Evolutionary conservation across 2,329 filamentous ascomycete species (phyloP).

Genomic region (Epichloe aotearoae): DNA sequence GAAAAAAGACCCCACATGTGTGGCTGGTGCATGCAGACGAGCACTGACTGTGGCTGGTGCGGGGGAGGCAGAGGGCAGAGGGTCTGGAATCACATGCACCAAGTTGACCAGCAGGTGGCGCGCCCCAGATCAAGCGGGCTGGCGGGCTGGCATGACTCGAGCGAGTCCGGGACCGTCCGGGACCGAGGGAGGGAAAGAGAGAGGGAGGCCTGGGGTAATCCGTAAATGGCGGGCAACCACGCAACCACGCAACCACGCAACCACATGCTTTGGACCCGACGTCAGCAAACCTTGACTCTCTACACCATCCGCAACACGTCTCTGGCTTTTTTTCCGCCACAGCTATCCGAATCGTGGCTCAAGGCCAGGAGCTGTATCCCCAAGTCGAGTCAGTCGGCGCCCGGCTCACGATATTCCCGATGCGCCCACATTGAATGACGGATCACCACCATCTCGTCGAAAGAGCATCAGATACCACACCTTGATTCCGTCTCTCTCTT

Average conservation of each 20-base stretch:
- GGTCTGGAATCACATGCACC: not conserved
- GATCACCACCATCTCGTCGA: no score
- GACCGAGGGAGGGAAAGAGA: not conserved
- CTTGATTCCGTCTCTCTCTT: not conserved
- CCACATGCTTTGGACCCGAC: not conserved
- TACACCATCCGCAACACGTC: not conserved
- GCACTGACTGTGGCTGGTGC: not conserved
- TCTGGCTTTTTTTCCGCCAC: not conserved
- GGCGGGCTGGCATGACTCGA: not conserved
- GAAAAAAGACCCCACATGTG: conserved; percentile 8
- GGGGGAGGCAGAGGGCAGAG: not conserved
- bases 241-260: not conserved
- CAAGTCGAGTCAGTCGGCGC: no score
- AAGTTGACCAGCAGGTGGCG: not conserved
- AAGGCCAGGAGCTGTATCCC: no score
- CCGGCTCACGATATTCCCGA: no score
- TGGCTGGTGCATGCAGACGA: not conserved
- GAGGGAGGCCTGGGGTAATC: not conserved
- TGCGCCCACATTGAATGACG: no score
- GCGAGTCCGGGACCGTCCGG: not conserved
- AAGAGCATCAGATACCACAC: no score
- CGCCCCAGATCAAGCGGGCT: not conserved
- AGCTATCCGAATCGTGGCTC: not conserved
- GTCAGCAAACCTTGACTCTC: not conserved
- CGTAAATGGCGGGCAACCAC: not conserved